Evolutionary conservation across 495 filamentous ascomycete species (phyloP), one percentile per base, ranked within the genome.

Genomic region (Daldinia loculata): DNA sequence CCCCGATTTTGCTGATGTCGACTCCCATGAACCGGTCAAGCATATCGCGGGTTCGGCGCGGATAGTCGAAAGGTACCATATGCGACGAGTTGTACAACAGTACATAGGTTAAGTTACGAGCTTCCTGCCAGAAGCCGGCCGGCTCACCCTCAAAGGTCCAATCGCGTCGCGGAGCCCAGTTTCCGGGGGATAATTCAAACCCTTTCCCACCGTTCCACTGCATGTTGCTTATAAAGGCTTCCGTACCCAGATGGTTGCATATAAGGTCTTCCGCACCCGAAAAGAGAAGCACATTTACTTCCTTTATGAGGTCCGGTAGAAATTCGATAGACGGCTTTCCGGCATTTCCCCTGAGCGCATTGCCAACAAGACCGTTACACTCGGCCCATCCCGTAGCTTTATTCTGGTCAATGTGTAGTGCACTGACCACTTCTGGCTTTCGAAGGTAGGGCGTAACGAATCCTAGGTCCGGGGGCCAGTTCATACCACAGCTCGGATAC

Each of bases 1-100:
- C 95, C 63, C 95, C 95, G 62, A 98, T 97, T 77, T 88, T 91
- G 69, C 87, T 90, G 67, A 98, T 97, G 76, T 99, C 93, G 24
- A 99, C 94, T 34, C 89, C 89, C 84, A 97, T 93, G 79, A 98
- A 98, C 17, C 95, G 91, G 78, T 98, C 95, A 9, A 98, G 89
- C 96, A 99, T 99, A 77, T 98, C 95, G 52, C 95, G 89, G 8
- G 89, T 92, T 55, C 94, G 89, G 26, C 93, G 89, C 12, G 96
- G 89, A 70, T 90, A 91, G 77, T 99, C 95, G 77, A 93, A 98
- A 6, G 95, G 95, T 3, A 98, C 95, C 95, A 99, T 99, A 78
- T 99, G 95, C 57, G 90, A 93, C 32, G 92, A 88, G 80, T 98
- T 97, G 84, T 97, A 95, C 80, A 98, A 97, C 30, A 95, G 84